These are phyloP conservation scores for Sanguinoderma infundibulare DNA, from an alignment of 1,284 basidiomycete genomes.

Conservation along the genomic window DNA sequence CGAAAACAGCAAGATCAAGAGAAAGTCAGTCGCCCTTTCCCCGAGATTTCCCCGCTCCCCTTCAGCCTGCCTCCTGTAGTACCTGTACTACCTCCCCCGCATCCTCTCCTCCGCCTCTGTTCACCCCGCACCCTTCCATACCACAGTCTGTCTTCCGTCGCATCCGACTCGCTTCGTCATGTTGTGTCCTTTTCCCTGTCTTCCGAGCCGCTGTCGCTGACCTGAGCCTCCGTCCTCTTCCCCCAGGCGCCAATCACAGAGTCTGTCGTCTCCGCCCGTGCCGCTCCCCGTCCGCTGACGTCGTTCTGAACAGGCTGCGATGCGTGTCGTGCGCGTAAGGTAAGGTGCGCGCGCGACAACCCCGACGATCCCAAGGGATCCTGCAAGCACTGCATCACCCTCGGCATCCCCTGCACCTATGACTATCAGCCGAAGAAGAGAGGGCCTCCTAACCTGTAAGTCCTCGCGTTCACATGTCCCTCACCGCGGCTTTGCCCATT, in stretches of 20 bases:
- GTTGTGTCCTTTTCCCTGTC: conserved; percentile 28
- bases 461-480: conserved; percentile 9
- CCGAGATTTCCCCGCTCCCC: conserved; percentile 45
- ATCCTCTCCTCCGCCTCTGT: conserved; percentile 14
- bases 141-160: too few species aligned
- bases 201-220: conserved; percentile 24
- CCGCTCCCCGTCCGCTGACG: conserved; percentile 22
- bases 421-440: conserved; percentile 92
- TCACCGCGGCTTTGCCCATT: neutral
- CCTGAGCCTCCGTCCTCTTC: conserved; percentile 33
- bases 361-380: conserved; percentile 74
- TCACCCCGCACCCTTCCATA: too few species aligned
- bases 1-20: conserved; percentile 72
- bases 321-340: conserved; percentile 83
- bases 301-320: conserved; percentile 70
- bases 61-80: conserved; percentile 29
- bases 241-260: conserved; percentile 78
- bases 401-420: conserved; percentile 86
- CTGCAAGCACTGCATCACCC: conserved; percentile 84
- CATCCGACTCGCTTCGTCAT: conserved; percentile 22
- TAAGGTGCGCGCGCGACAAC: conserved; percentile 78
- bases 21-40: conserved; percentile 62
- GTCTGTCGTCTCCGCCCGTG: conserved; percentile 45
- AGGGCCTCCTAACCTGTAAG: conserved; percentile 85
- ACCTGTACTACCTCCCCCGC: conserved; percentile 33